These are phyloP conservation scores for Passalora sequoiae DNA, from an alignment of 2,329 filamentous ascomycete species.

Conservation along the genomic window DNA sequence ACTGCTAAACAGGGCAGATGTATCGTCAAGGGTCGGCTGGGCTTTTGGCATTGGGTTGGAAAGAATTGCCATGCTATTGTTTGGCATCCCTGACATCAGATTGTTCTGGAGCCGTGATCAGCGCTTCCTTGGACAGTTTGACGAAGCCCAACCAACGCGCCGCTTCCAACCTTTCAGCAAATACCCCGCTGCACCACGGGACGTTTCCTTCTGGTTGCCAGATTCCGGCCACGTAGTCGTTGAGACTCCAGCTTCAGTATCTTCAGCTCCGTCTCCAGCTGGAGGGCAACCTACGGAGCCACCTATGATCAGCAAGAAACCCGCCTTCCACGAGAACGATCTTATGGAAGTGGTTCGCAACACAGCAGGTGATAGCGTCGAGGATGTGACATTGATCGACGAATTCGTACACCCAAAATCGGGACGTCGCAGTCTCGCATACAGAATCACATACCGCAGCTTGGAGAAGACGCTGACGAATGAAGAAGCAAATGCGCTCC, in stretches of 20 bases:
- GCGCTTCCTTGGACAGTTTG: conserved; percentile 83
- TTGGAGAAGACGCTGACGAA: conserved; percentile 86
- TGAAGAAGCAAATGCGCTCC: conserved; percentile 69
- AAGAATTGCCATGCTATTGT: conserved; percentile 94
- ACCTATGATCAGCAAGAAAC: conserved; percentile 33
- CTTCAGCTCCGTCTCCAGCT: conserved; percentile 32
- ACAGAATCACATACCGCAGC: conserved; percentile 89
- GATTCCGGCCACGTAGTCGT: conserved; percentile 27
- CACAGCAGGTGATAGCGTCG: conserved; percentile 74
- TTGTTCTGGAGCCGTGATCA: conserved; percentile 88
- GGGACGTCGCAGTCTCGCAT: conserved; percentile 77
- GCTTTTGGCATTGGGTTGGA: conserved; percentile 93
- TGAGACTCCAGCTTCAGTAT: conserved; percentile 29
- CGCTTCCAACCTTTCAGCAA: conserved; percentile 86
- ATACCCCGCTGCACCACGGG: conserved; percentile 81
- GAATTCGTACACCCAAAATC: conserved; percentile 86
- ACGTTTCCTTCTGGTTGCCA: conserved; percentile 87
- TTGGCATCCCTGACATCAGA: conserved; percentile 91
- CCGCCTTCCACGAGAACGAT: conserved; percentile 83
- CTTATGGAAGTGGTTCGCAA: conserved; percentile 91
- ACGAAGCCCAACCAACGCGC: conserved; percentile 44
- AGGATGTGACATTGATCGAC: conserved; percentile 81
- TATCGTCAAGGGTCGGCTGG: conserved; percentile 77
- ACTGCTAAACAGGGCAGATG: conserved; percentile 70
- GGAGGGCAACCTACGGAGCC: conserved; percentile 35